Evolutionary conservation across 2,329 filamentous ascomycete species (phyloP), one percentile per base, ranked within the genome.

Genomic region (Monilinia polystroma): DNA sequence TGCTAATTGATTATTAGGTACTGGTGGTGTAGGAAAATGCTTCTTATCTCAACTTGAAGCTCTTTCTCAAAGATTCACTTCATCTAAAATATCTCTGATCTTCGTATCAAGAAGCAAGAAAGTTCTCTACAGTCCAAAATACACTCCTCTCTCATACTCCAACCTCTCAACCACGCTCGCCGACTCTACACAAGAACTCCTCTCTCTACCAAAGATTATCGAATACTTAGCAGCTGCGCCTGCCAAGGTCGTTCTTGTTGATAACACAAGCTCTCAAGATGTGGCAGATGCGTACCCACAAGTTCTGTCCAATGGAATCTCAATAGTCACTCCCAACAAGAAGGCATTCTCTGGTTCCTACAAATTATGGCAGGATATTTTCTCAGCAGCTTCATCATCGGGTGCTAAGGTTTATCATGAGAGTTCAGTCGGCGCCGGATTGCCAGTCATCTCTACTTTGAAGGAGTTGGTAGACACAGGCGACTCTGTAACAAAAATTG

Each of bases 261-360:
- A 99, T 84, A 98, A 98, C 82, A 99, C 95, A 63, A 96, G 91
- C 79, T 93, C 92, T 73, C 90, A 94, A 74, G 88, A 90, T 70
- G 84, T 99, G 41, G 95, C 94, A 59, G 86, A 91, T 69, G 81
- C 86, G 41, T 99, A 99, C 79, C 93, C 95, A 1, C 78, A 85
- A 57, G 91, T 96, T 78, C 82, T 99, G 69, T 84, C 86, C 74
- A 86, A 87, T 70, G 94, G 93, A 16, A 89, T 99, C 78, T 94
- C 88, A 79, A 87, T 99, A 73, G 92, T 98, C 38, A 99, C 95
- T 0, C 93, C 95, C 54, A 99, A 98, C 84, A 99, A 99, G 83
- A 99, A 99, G 81, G 94, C 91, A 18, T 99, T 99, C 80, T 96
- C 92, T 0, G 88, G 90, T 67, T 87, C 86, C 56, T 88, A 91